Evolutionary conservation across 2,329 filamentous ascomycete genomes (phyloP).

Genomic region (Fusarium lyarnte): DNA sequence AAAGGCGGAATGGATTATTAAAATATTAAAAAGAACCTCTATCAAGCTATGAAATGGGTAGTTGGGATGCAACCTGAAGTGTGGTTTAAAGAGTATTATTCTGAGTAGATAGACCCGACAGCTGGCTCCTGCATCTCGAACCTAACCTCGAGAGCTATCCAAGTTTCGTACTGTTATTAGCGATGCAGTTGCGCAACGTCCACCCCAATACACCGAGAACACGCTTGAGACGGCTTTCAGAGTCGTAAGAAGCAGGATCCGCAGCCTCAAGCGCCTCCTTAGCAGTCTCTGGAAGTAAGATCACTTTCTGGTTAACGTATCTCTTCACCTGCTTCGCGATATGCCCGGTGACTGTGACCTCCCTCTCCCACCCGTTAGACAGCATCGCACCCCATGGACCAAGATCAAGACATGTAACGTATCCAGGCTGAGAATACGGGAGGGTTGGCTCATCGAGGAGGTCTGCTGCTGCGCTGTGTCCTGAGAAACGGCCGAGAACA

Average conservation of each 20-base stretch:
- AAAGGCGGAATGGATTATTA: too few relatives aligned
- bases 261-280: neutral
- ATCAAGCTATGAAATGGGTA: too few relatives aligned
- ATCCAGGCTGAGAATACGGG: constrained; percentile 45
- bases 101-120: neutral
- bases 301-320: constrained; percentile 44
- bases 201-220: neutral
- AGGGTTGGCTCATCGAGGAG: constrained; percentile 41
- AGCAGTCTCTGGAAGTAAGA: neutral
- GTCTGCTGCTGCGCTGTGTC: constrained; percentile 49
- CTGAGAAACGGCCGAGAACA: constrained; percentile 47
- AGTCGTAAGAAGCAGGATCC: neutral
- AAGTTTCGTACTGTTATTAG: neutral
- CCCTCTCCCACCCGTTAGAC: constrained; percentile 45
- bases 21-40: too few relatives aligned
- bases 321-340: constrained; percentile 47
- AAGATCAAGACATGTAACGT: constrained; percentile 50
- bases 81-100: neutral
- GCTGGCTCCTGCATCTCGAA: neutral
- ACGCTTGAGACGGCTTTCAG: neutral
- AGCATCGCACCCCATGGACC: constrained; percentile 46
- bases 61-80: too few relatives aligned
- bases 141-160: fast-evolving
- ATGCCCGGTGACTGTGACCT: constrained; percentile 42
- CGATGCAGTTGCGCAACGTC: neutral